phyloP scores from a whole-genome alignment of 805 yeast genomes.

The Candida orba region DNA sequence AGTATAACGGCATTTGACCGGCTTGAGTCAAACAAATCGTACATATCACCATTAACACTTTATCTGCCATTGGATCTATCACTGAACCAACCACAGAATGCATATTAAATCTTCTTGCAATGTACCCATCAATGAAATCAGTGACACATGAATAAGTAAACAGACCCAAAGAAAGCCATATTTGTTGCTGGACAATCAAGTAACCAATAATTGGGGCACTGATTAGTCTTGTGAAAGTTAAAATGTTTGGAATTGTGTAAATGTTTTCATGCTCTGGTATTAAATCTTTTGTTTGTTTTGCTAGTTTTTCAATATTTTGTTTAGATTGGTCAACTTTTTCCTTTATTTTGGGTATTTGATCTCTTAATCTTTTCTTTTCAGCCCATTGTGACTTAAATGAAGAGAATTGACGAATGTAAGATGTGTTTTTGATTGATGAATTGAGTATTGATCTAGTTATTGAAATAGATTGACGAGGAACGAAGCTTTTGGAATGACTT shows the following conservation, averaged over 20 bases:
- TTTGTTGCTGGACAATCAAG: constrained; percentile 56
- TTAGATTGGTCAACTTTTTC: constrained; percentile 13
- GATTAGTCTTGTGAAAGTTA: constrained; percentile 74
- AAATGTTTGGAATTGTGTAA: constrained; percentile 78
- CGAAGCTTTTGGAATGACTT: not conserved
- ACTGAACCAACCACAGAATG: constrained; percentile 82
- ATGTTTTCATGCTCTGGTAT: constrained; percentile 46
- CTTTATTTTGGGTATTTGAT: constrained; percentile 6
- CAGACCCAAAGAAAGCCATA: constrained; percentile 58
- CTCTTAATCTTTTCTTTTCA: constrained; percentile 4
- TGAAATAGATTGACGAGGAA: not conserved
- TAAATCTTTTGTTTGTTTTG: constrained; percentile 23
- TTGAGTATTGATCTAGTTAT: not conserved
- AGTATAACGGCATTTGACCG: constrained; percentile 60
- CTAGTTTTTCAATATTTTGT: constrained; percentile 24
- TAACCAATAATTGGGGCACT: constrained; percentile 84
- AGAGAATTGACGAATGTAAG: not conserved
- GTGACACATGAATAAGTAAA: constrained; percentile 85
- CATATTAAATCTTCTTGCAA: constrained; percentile 76
- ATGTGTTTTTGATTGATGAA: not conserved
- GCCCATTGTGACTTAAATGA: not conserved
- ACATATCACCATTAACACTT: constrained; percentile 78
- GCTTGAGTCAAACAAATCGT: constrained; percentile 69
- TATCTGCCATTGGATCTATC: constrained; percentile 94
- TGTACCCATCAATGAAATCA: constrained; percentile 85